These are phyloP conservation scores for Phytophthora nicotianae DNA, from an alignment of 352 stramenopile genomes.

Conservation along the genomic window DNA sequence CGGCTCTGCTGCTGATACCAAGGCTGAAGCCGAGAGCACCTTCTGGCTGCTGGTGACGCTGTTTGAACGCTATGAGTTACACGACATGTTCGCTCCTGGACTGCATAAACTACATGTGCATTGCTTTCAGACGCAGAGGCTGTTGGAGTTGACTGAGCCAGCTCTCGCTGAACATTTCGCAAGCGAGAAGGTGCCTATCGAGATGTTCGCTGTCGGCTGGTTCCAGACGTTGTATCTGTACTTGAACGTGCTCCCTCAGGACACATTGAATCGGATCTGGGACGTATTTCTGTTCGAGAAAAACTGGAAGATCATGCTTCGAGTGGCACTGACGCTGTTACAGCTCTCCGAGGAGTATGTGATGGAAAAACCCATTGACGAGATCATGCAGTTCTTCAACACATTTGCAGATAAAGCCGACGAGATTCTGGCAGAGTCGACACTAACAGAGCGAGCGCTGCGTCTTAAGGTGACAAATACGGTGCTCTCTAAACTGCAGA, in stretches of 20 bases:
- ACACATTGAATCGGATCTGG: slow-evolving; percentile 82
- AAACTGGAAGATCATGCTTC: slow-evolving; percentile 87
- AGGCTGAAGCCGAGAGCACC: slow-evolving; percentile 68
- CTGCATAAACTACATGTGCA: slow-evolving; percentile 74
- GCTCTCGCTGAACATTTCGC: slow-evolving; percentile 73
- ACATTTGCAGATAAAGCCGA: slow-evolving; percentile 69
- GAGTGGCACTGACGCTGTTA: slow-evolving; percentile 70
- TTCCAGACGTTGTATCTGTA: slow-evolving; percentile 91
- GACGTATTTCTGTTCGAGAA: slow-evolving; percentile 87
- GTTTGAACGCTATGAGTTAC: slow-evolving; percentile 83
- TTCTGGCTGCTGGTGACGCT: slow-evolving; percentile 85
- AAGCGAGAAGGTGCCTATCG: slow-evolving; percentile 76
- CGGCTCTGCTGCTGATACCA: slow-evolving; percentile 36
- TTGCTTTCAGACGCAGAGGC: slow-evolving; percentile 79
- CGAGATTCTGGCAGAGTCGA: slow-evolving; percentile 56
- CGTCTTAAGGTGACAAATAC: slow-evolving; percentile 81
- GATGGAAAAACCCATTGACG: slow-evolving; percentile 70
- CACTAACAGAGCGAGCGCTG: slow-evolving; percentile 55
- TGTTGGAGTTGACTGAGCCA: slow-evolving; percentile 67
- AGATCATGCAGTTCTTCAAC: slow-evolving; percentile 90
- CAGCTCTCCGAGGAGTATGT: slow-evolving; percentile 71
- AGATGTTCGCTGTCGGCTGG: slow-evolving; percentile 90
- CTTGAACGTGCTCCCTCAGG: slow-evolving; percentile 76
- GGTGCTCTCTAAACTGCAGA: slow-evolving; percentile 74
- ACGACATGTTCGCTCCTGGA: slow-evolving; percentile 81